phyloP scores from a whole-genome alignment of 257 asterid species.

The Oldenlandia corymbosa region DNA sequence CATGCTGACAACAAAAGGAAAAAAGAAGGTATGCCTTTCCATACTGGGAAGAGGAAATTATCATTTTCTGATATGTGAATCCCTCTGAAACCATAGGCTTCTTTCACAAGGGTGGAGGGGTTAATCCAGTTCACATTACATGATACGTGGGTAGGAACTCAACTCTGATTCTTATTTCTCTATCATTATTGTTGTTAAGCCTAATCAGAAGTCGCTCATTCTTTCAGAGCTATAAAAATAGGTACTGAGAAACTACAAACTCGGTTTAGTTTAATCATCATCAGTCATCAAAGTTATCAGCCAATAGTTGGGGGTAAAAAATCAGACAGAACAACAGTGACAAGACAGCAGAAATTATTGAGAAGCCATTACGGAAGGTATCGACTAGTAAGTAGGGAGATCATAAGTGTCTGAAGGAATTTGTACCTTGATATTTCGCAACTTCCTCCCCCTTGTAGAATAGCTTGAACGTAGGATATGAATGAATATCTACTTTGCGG shows the following conservation, averaged over 20 bases:
- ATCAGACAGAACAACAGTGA: neutral
- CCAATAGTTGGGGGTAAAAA: neutral
- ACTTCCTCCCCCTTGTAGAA: constrained; percentile 92
- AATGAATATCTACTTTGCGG: constrained; percentile 82
- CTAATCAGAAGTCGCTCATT: neutral
- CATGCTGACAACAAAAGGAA: neutral
- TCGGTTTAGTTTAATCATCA: neutral
- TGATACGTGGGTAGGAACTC: neutral
- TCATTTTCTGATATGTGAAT: neutral
- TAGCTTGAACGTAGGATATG: constrained; percentile 93
- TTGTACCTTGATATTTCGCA: constrained; percentile 75
- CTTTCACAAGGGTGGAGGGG: neutral
- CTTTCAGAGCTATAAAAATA: neutral
- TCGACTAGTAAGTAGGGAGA: neutral
- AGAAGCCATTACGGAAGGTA: neutral
- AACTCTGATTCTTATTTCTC: neutral
- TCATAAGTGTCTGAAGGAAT: neutral
- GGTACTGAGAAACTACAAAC: neutral
- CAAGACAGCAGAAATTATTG: neutral
- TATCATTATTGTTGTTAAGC: neutral
- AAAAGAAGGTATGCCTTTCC: neutral
- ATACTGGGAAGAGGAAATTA: neutral
- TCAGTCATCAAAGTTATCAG: neutral
- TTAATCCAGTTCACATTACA: neutral
- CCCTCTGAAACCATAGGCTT: neutral